These are phyloP conservation scores for Sclerotinia borealis DNA, from an alignment of 2,329 filamentous ascomycete species.

Conservation along the genomic window DNA sequence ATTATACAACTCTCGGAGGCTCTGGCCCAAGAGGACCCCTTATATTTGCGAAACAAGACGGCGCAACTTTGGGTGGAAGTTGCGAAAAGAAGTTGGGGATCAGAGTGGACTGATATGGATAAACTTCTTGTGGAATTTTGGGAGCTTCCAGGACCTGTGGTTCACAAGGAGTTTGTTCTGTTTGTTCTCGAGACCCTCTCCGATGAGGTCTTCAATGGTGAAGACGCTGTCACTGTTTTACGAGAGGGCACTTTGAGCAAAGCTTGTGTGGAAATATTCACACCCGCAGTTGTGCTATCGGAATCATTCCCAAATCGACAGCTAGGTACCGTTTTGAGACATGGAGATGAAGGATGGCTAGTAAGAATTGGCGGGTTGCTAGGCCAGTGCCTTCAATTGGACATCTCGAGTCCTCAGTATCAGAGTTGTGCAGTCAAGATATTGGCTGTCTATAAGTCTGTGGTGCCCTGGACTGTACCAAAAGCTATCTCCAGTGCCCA, in stretches of 20 bases:
- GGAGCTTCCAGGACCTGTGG: constrained; percentile 58
- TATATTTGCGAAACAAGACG: constrained; percentile 87
- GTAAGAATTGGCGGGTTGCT: constrained; percentile 69
- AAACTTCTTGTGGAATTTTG: constrained; percentile 73
- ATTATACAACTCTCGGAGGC: constrained; percentile 71
- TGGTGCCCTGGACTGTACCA: constrained; percentile 82
- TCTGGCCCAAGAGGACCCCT: constrained; percentile 65
- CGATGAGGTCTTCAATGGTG: constrained; percentile 87
- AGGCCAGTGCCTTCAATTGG: constrained; percentile 62
- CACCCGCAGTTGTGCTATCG: constrained; percentile 65
- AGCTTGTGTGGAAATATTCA: constrained; percentile 90
- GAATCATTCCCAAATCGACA: constrained; percentile 73
- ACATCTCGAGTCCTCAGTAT: constrained; percentile 59
- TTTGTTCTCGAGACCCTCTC: constrained; percentile 85
- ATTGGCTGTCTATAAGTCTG: constrained; percentile 69
- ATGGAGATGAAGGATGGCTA: constrained; percentile 82
- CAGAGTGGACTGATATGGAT: constrained; percentile 95
- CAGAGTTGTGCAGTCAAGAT: constrained; percentile 68
- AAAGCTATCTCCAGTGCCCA: constrained; percentile 68
- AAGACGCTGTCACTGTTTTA: constrained; percentile 79
- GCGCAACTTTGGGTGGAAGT: constrained; percentile 92
- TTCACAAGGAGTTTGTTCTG: constrained; percentile 79
- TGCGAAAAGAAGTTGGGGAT: constrained; percentile 87
- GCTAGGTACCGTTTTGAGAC: constrained; percentile 57
- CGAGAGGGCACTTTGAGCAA: constrained; percentile 80